A percentile compares a stretch with the other conserved stretches of the same genome.
phyloP scores from a whole-genome alignment of 371 early-diverging fungal genomes.

The Coemansia sp. region DNA sequence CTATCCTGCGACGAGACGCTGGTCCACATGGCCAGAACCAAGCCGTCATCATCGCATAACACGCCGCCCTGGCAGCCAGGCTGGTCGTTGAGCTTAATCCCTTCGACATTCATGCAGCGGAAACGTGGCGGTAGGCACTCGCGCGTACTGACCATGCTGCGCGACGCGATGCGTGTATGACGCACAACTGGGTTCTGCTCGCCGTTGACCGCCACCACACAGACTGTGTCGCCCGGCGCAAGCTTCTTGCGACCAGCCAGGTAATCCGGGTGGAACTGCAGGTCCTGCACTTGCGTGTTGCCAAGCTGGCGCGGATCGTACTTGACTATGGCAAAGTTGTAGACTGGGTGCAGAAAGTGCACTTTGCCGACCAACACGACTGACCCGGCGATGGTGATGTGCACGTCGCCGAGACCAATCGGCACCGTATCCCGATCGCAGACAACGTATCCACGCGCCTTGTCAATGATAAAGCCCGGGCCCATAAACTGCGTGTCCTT shows the following conservation, averaged over 20 bases:
- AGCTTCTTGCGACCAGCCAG: constrained; percentile 57
- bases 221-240: constrained; percentile 60
- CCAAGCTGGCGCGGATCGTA: constrained; percentile 69
- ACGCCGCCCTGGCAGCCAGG: constrained; percentile 81
- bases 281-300: constrained; percentile 62
- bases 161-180: constrained; percentile 64
- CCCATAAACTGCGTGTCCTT: constrained; percentile 64
- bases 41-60: constrained; percentile 70
- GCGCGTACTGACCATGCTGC: constrained; percentile 77
- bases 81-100: constrained; percentile 85
- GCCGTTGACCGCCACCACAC: constrained; percentile 67
- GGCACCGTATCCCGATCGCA: constrained; percentile 83
- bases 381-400: constrained; percentile 74
- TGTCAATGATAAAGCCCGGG: constrained; percentile 77
- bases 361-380: constrained; percentile 72
- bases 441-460: constrained; percentile 67
- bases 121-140: constrained; percentile 81
- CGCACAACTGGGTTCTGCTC: constrained; percentile 62
- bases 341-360: constrained; percentile 74
- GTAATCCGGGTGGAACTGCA: constrained; percentile 47
- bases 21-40: constrained; percentile 84
- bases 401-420: constrained; percentile 69
- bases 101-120: constrained; percentile 75
- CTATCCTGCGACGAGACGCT: constrained; percentile 69
- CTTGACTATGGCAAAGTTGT: constrained; percentile 75